These are phyloP conservation scores for Xylariaceae sp. DNA, from an alignment of 2,329 filamentous ascomycete genomes.

Conservation along the genomic window DNA sequence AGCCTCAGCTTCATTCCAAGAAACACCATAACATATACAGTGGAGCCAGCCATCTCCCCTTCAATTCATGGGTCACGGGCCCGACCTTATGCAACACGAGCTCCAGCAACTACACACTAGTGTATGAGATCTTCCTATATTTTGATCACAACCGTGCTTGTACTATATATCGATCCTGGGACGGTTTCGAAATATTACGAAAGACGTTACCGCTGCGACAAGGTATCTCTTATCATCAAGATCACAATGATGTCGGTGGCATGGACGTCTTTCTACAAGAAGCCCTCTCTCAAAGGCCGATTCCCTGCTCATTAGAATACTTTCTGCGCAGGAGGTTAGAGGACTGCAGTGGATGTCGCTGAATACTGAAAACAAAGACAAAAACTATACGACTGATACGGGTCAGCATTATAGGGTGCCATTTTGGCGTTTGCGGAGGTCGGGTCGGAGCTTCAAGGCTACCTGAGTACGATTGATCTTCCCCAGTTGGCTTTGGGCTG, in stretches of 20 bases:
- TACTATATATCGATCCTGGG: conserved; percentile 23
- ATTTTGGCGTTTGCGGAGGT: too few species aligned
- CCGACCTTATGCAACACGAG: conserved; percentile 4
- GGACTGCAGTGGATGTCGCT: conserved; percentile 17
- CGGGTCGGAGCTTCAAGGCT: too few species aligned
- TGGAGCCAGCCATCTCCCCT: conserved; percentile 19
- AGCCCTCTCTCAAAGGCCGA: conserved; percentile 12
- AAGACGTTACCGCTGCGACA: conserved; percentile 5
- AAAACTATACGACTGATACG: too few species aligned
- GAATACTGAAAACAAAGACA: neutral
- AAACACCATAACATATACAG: conserved; percentile 29
- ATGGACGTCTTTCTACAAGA: conserved; percentile 15
- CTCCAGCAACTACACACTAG: conserved; percentile 4
- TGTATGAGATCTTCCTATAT: conserved; percentile 25
- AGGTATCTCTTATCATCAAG: conserved; percentile 3
- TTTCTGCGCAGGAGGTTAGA: conserved; percentile 26
- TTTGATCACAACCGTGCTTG: conserved; percentile 29
- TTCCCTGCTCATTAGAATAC: conserved; percentile 17
- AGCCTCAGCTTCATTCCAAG: conserved; percentile 26
- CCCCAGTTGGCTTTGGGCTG: too few species aligned
- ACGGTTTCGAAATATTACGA: conserved; percentile 22
- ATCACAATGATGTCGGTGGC: conserved; percentile 10
- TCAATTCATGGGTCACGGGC: conserved; percentile 18
- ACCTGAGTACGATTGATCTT: too few species aligned
- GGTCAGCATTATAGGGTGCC: too few species aligned